Conservation (phyloP, 257 asterid species). For the Solanum dulcamara region DNA sequence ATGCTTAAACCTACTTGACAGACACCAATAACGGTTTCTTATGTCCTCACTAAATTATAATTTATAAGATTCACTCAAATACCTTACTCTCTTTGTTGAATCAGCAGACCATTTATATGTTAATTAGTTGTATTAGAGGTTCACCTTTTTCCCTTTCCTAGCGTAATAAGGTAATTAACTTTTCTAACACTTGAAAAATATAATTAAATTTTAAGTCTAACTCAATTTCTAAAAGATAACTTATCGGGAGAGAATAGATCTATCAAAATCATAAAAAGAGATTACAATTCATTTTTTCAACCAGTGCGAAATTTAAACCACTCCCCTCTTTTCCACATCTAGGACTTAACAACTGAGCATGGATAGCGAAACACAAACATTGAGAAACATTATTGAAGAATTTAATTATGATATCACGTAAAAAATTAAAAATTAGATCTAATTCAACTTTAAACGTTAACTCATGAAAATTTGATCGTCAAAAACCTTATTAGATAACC, state of each 20-base stretch:
- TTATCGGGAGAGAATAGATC: too few relatives aligned
- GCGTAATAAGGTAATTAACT: background rate
- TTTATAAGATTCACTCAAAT: background rate
- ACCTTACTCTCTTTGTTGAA: background rate
- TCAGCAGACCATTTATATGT: background rate
- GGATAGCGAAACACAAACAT: too few relatives aligned
- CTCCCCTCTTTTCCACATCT: too few relatives aligned
- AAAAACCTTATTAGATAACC: background rate
- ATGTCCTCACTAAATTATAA: background rate
- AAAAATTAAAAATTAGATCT: background rate
- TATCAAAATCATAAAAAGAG: too few relatives aligned
- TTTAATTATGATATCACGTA: background rate
- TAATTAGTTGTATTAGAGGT: background rate
- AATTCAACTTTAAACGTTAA: background rate
- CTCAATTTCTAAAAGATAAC: too few relatives aligned
- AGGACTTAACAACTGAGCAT: background rate
- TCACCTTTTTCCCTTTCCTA: background rate
- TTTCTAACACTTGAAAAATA: too few relatives aligned
- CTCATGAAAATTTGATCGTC: rapidly evolving
- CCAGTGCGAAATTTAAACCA: too few relatives aligned
- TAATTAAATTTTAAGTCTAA: too few relatives aligned
- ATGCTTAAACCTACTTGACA: constrained; percentile 40
- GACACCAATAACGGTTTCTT: constrained; percentile 8
- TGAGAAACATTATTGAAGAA: background rate
- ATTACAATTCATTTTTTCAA: background rate